Percentiles rank a stretch among this genome's conserved stretches.
phyloP scores from a whole-genome alignment of 768 basidiomycete genomes.

The Galerina marginata region DNA sequence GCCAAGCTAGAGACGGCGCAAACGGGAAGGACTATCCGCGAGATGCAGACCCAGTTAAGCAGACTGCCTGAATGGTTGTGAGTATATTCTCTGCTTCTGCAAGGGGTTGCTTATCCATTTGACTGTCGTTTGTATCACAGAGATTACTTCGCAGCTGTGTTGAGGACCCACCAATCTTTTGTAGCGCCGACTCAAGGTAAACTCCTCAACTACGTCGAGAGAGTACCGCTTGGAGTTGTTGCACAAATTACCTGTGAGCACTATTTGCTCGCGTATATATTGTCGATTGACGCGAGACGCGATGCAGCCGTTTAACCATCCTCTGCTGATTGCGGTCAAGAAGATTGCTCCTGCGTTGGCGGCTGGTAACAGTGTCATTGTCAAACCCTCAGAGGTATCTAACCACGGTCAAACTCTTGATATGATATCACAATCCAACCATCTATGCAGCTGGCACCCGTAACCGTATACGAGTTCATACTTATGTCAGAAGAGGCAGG shows the following conservation, averaged over 20 bases:
- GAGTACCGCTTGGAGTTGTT: slow-evolving; percentile 86
- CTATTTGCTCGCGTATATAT: neutral
- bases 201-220: slow-evolving; percentile 77
- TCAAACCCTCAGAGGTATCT: slow-evolving; percentile 73
- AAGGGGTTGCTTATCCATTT: slow-evolving; percentile 5
- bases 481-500: slow-evolving; percentile 69
- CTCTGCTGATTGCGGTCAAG: slow-evolving; percentile 86
- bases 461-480: slow-evolving; percentile 80
- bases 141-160: slow-evolving; percentile 77
- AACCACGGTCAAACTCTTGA: neutral
- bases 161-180: slow-evolving; percentile 72
- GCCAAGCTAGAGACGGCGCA: slow-evolving; percentile 74
- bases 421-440: slow-evolving; percentile 1
- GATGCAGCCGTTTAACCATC: slow-evolving; percentile 84
- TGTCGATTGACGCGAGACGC: neutral
- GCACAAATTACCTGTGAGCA: slow-evolving; percentile 81
- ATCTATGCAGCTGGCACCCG: slow-evolving; percentile 61
- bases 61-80: slow-evolving; percentile 89
- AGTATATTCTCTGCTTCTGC: slow-evolving; percentile 26
- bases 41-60: slow-evolving; percentile 81
- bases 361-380: slow-evolving; percentile 82
- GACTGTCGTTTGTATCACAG: slow-evolving; percentile 37
- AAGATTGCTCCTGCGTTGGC: slow-evolving; percentile 88
- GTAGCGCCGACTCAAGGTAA: slow-evolving; percentile 82
- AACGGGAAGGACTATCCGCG: slow-evolving; percentile 81